Evolutionary conservation across 495 filamentous ascomycete genomes (phyloP).

Genomic region (Aspergillus nidulans): DNA sequence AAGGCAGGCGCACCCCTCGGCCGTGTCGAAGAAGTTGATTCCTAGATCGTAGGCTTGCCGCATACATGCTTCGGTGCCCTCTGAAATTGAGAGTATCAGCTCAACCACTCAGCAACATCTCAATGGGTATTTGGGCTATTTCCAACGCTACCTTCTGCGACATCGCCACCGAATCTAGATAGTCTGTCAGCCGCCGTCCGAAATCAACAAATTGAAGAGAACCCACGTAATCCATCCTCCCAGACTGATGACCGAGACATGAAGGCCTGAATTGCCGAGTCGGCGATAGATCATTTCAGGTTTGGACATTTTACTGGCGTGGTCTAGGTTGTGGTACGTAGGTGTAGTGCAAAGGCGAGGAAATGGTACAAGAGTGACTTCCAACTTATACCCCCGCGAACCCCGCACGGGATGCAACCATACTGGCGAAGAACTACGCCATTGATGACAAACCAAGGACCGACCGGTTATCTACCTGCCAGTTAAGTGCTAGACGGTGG

Average conservation of each 20-base stretch:
- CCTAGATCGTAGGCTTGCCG: constrained; percentile 72
- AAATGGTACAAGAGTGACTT: neutral
- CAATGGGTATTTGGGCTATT: neutral
- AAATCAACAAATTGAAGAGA: too few relatives aligned
- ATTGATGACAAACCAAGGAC: too few relatives aligned
- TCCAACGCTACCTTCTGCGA: constrained; percentile 21
- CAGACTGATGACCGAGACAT: constrained; percentile 63
- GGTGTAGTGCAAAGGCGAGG: neutral
- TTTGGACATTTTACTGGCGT: constrained; percentile 2
- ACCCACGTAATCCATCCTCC: constrained; percentile 54
- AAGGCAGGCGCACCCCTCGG: constrained; percentile 24
- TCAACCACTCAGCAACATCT: neutral
- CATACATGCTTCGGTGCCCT: constrained; percentile 63
- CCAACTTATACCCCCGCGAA: too few relatives aligned
- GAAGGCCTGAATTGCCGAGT: constrained; percentile 63
- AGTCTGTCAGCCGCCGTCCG: too few relatives aligned
- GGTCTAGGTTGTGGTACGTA: neutral
- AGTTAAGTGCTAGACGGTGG: too few relatives aligned
- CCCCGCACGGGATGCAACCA: too few relatives aligned
- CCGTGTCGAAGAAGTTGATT: constrained; percentile 67
- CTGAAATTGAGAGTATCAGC: constrained; percentile 24
- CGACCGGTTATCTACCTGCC: too few relatives aligned
- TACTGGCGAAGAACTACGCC: too few relatives aligned
- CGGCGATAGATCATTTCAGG: constrained; percentile 62
- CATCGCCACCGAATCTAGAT: constrained; percentile 21